Evolutionary conservation across 169 alveolate genomes (phyloP), one percentile per base, ranked within the genome.

Genomic region (Plasmodium vivax): DNA sequence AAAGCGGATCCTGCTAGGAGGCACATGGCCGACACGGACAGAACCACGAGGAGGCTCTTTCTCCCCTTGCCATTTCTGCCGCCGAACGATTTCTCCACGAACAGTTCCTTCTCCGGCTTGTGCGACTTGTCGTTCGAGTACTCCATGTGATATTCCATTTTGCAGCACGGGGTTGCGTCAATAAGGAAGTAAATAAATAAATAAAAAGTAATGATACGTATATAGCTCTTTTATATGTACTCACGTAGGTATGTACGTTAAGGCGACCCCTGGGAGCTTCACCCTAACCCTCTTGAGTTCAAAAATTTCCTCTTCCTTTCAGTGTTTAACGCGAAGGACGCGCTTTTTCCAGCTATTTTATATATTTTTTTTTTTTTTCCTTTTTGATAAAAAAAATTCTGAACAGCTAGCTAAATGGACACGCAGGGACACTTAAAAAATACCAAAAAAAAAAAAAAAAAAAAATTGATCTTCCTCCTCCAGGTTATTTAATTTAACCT

Each of bases 91-190:
- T 85, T 85, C n/a, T 77, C 93, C 58, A 85, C 85, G 75, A 85
- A 85, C 1, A 51, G 34, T 27, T 85, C 93, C 71, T 56, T 77
- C 62, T 85, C 93, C 19, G 82, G 93, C 36, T 77, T 74, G 32
- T 74, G 56, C 8, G 34, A 43, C 12, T 74, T 54, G 14, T 77
- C 62, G 19, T 56, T 62, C 19, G 92, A 27, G 30, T 84, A 84
- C 47, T 84, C 83, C 80, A 84, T 84, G 45, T 84, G 92, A 84
- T 84, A 84, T 34, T 84, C 92, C 92, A 84, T 84, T 58, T 58
- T 58, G 1, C n/a, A 9, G 14, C 10, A 0, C 12, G 16, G 16
- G 54, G 54, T 23, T 23, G 27, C 54, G 54, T 45, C 54, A 45
- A 45, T 45, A 9, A 3, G 16, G 3, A 45, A 45, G 10, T 45